Base-by-base conservation (phyloP, 768 basidiomycete genomes). In the Hortiboletus campestris region DNA sequence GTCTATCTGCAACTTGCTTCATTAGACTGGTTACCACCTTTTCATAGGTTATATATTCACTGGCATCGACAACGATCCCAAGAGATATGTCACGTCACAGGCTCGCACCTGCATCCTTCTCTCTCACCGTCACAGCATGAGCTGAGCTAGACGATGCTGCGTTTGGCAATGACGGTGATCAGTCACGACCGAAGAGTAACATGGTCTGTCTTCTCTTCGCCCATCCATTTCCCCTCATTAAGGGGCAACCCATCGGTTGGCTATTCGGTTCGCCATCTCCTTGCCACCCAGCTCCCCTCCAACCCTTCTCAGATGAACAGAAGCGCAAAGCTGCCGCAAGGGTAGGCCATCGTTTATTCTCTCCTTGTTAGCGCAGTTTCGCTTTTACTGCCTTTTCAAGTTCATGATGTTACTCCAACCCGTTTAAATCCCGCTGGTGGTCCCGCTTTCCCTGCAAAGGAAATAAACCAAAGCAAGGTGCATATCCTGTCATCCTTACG, bases 81-180 rank as follows among this genome's bases (percentile, higher is more conserved):
- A 25, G 34, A 56, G 32, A 48, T 46, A 60, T 97, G 94, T 98
- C 96, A 7, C 81, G 97, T 70, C 97, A 98, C 74, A 86, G 94
- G 67, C 82, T 87, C 73, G 79, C 98, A 60, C 80, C 17, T 2
- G 4, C 25, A 25, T 29, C 11, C 16, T 13, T 51, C 2, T 28
- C 36, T 46, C 46, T 55, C 50, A 51, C 11, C 55, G 13, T 47
- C 40, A 22, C 13, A 22, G 43, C 29, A 58, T n/a, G 62, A 94
- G 94, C 86, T 68, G 94, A 93, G 74, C 79, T 95, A 60, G 87
- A 94, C 44, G 94, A 94, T 62, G 85, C 86, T 61, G 84, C 83
- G 13, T 72, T 91, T 46, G 88, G 85, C 20, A 88, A 91, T 64
- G 89, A 84, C 36, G 86, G 79, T n/a, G 88, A 86, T 44, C 85